Evolutionary conservation across 306 rosid species (phyloP).

Genomic region (Canavalia ensiformis): DNA sequence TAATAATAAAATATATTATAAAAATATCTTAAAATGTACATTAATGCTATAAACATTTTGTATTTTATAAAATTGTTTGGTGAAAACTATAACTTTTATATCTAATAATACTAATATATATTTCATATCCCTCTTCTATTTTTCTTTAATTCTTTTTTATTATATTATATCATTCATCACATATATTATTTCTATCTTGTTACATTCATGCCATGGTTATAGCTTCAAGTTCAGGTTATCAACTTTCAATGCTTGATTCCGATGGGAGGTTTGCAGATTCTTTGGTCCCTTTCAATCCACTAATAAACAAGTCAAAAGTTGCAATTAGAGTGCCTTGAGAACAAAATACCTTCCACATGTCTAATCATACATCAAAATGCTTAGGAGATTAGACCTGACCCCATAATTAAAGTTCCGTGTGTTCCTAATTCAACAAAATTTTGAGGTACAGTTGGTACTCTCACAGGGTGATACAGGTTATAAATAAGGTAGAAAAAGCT

Average conservation of each 20-base stretch:
- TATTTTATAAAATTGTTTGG: no score
- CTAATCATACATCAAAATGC: slow-evolving; percentile 46
- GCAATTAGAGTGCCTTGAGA: slow-evolving; percentile 65
- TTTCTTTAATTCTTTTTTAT: no score
- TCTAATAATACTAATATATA: no score
- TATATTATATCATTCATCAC: no score
- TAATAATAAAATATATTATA: no score
- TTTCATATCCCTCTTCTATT: no score
- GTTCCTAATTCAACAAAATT: slow-evolving; percentile 42
- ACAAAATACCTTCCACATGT: slow-evolving; percentile 53
- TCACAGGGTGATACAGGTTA: not conserved
- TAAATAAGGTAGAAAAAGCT: not conserved
- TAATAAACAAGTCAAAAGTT: slow-evolving; percentile 65
- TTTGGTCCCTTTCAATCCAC: slow-evolving; percentile 59
- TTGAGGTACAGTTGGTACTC: not conserved
- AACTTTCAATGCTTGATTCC: slow-evolving; percentile 47
- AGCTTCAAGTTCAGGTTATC: slow-evolving; percentile 54
- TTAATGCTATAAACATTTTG: no score
- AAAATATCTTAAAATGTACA: no score
- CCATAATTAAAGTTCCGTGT: slow-evolving; percentile 52
- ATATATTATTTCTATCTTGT: not conserved
- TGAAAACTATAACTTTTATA: no score
- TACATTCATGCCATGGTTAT: slow-evolving; percentile 50
- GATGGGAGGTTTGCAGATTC: slow-evolving; percentile 51
- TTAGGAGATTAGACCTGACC: slow-evolving; percentile 17